Evolutionary conservation across 768 basidiomycete species (phyloP), one percentile per base, ranked within the genome.

Genomic region (Pleurotus djamor): DNA sequence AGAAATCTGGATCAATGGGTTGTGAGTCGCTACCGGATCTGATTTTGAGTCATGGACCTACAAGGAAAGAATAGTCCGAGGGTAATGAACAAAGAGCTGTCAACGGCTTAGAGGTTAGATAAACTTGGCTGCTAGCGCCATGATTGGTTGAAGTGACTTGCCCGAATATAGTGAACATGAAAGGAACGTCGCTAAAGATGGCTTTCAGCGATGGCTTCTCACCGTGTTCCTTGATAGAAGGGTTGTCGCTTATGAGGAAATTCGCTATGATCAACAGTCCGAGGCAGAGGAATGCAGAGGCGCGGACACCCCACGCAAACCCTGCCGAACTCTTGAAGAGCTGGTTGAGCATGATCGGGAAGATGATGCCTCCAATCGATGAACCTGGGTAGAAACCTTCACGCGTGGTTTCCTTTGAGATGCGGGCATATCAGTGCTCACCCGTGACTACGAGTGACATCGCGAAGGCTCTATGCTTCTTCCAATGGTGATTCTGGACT

Each of bases 281-380:
- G 10, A 70, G 68, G 41, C 74, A 63, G 47, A 83, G 62, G 51
- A 64, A 74, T 0, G 77, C 79, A 57, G 72, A 75, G 12, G 69
- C 71, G 5, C 82, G 75, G 16, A 81, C 78, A n/a, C 78, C 78
- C 45, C 71, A 74, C 32, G 72, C 74, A 58, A 84, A 85, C 1
- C 82, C 79, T 28, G 75, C 70, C 2, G 48, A 62, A 7, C 68
- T 68, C 49, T 71, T 67, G 56, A 76, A 69, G 21, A 79, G 72
- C 45, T 82, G 76, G 66, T 86, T 84, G 48, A 86, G 68, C 74
- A 84, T 76, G 60, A 83, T 79, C 2, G 81, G 79, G 60, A 79
- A 78, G 3, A 83, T 63, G 17, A 82, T 76, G 4, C 81, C 83
- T 21, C 84, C 83, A 35, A 81, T 44, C 34, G 81, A 80, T 33